Base-by-base conservation (phyloP, 2,329 filamentous ascomycete genomes). In the Diaporthe caulivora region DNA sequence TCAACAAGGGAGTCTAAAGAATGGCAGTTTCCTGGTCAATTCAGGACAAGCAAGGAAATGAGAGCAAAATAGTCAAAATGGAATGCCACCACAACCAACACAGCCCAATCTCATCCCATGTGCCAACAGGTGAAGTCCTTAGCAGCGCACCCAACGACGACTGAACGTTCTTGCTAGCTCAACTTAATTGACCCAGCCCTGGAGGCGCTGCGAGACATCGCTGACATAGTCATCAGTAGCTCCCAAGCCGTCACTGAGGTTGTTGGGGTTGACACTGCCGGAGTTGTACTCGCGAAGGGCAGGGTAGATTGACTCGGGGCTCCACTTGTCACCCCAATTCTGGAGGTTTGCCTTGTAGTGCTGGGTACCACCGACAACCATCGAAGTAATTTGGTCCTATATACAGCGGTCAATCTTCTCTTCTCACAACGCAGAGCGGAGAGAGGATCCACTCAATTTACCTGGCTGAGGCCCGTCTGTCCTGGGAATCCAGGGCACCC, bases 241-340 rank as follows among this genome's bases (percentile, higher is more conserved):
- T 13, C 62, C 62, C 44, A 15, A 51, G 31, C 62, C 80, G 69
- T 83, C 78, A 73, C 81, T 83, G 40, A 84, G 79, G 76, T 85
- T 75, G 70, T 76, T 72, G 37, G 75, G 51, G 77, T 84, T 80
- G 71, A 83, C 80, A 29, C 76, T 78, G 51, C 83, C 83, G 9
- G 83, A 84, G 79, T 84, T 85, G 78, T 84, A 84, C 62, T 79
- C 79, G 70, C 83, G 80, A 26, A 84, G 78, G 1, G 83, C 83
- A 74, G 80, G 80, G 78, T 84, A 85, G 76, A 83, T 81, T 75
- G 76, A 78, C n/a, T 80, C 76, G 60, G 78, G 77, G 51, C 76
- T 78, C 73, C 77, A 75, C 57, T 73, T 64, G 76, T 81, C 72
- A 53, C 81, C 81, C 67, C 76, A 77, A 74, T 80, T 74, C 72